phyloP scores from a whole-genome alignment of 495 filamentous ascomycete species.

The Rostrohypoxylon terebratum region DNA sequence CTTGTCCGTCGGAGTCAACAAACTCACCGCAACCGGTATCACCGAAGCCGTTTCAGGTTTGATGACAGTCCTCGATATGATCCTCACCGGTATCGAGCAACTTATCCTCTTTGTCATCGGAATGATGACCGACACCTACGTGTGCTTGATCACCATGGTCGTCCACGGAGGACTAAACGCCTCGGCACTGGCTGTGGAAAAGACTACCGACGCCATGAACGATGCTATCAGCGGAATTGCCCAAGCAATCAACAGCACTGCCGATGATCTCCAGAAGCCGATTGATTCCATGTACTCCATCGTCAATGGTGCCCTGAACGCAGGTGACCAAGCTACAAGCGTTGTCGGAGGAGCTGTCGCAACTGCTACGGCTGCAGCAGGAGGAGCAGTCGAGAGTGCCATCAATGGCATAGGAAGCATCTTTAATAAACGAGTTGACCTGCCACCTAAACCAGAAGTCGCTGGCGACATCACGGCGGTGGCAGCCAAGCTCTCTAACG shows the following conservation, averaged over 20 bases:
- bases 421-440: constrained; percentile 51
- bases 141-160: constrained; percentile 85
- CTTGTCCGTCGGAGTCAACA: constrained; percentile 87
- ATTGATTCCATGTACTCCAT: constrained; percentile 70
- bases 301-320: constrained; percentile 67
- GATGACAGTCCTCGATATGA: constrained; percentile 77
- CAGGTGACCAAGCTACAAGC: constrained; percentile 56
- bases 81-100: constrained; percentile 84
- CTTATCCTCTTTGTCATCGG: constrained; percentile 91
- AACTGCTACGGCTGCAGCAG: constrained; percentile 58
- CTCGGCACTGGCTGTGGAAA: constrained; percentile 73
- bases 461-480: constrained; percentile 62
- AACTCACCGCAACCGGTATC: constrained; percentile 79
- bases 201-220: constrained; percentile 79
- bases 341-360: constrained; percentile 63
- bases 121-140: constrained; percentile 86
- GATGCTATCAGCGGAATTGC: constrained; percentile 73
- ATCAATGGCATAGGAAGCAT: constrained; percentile 31
- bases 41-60: constrained; percentile 81
- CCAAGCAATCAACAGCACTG: constrained; percentile 66
- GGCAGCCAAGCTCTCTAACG: constrained; percentile 66
- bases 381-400: constrained; percentile 63
- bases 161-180: constrained; percentile 80
- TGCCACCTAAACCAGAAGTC: constrained; percentile 67
- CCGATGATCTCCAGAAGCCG: constrained; percentile 67